Conservation (phyloP, 1,284 basidiomycete species). For the Malassezia dermatis region DNA sequence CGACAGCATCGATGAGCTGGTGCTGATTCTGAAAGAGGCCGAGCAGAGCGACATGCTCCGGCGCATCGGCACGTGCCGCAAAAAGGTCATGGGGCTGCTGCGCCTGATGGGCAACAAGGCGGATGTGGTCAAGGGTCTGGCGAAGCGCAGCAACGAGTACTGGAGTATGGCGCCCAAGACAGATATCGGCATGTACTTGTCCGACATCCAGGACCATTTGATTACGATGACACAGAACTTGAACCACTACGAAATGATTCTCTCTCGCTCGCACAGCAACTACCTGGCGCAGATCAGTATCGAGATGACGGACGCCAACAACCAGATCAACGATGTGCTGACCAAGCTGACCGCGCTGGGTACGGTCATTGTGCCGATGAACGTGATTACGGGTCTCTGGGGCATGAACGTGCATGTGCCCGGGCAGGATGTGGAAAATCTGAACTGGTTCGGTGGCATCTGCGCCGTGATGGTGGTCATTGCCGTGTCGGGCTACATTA, state of each 20-base stretch:
- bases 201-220: slow-evolving; percentile 80
- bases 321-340: slow-evolving; percentile 94
- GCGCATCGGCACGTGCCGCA: slow-evolving; percentile 84
- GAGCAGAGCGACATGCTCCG: slow-evolving; percentile 71
- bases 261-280: slow-evolving; percentile 97
- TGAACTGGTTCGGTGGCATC: slow-evolving; percentile 44
- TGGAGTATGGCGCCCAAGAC: slow-evolving; percentile 96
- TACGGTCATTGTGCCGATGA: slow-evolving; percentile 72
- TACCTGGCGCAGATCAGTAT: slow-evolving; percentile 51
- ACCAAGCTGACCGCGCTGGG: slow-evolving; percentile 96
- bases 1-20: slow-evolving; percentile 95
- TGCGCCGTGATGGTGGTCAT: slow-evolving; percentile 39
- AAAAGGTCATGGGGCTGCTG: slow-evolving; percentile 97
- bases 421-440: slow-evolving; percentile 34
- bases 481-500: slow-evolving; percentile 41
- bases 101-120: slow-evolving; percentile 97
- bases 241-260: slow-evolving; percentile 61
- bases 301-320: slow-evolving; percentile 80
- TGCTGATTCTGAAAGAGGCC: slow-evolving; percentile 80
- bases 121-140: slow-evolving; percentile 95
- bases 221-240: slow-evolving; percentile 98
- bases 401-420: slow-evolving; percentile 48
- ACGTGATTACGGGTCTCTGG: slow-evolving; percentile 48
- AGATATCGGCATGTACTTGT: slow-evolving; percentile 90
- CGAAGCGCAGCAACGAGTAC: slow-evolving; percentile 93